These are phyloP conservation scores for Paracoccidioides lutzii DNA, from an alignment of 2,329 filamentous ascomycete species.

Conservation along the genomic window DNA sequence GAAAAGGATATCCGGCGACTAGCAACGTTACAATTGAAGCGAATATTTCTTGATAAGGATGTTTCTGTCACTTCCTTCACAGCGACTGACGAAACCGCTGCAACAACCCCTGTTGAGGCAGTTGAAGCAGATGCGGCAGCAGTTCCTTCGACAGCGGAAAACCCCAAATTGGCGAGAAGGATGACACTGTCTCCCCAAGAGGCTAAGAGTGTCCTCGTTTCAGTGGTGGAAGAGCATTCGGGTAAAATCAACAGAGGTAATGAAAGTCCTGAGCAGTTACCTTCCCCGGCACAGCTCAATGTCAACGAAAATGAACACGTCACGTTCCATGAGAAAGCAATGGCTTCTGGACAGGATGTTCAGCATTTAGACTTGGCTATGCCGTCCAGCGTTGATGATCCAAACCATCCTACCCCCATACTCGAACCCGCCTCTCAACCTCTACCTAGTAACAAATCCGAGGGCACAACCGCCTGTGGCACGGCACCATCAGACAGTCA, in stretches of 20 bases:
- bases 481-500: background rate
- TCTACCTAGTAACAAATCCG: background rate
- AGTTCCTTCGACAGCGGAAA: constrained; percentile 18
- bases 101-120: constrained; percentile 35
- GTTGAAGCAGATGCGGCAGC: constrained; percentile 17
- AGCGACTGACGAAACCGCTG: constrained; percentile 53
- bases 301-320: constrained; percentile 12
- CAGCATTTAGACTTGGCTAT: constrained; percentile 50
- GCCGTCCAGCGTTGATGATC: constrained; percentile 18
- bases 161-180: constrained; percentile 24
- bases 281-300: constrained; percentile 2
- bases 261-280: background rate
- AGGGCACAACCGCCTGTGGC: background rate
- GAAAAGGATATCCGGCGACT: constrained; percentile 92
- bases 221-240: constrained; percentile 52
- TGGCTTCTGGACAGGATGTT: constrained; percentile 39
- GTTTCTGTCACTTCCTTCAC: constrained; percentile 65
- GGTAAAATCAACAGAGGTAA: constrained; percentile 22
- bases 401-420: background rate
- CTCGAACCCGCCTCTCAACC: background rate
- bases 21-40: constrained; percentile 82
- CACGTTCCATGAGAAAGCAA: constrained; percentile 13
- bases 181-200: constrained; percentile 47
- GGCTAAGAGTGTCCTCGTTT: constrained; percentile 49
- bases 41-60: constrained; percentile 74